Evolutionary conservation across 1,139 yeast genomes (phyloP), one percentile per base, ranked within the genome.

Genomic region (Sugiyamaella grinbergsii): DNA sequence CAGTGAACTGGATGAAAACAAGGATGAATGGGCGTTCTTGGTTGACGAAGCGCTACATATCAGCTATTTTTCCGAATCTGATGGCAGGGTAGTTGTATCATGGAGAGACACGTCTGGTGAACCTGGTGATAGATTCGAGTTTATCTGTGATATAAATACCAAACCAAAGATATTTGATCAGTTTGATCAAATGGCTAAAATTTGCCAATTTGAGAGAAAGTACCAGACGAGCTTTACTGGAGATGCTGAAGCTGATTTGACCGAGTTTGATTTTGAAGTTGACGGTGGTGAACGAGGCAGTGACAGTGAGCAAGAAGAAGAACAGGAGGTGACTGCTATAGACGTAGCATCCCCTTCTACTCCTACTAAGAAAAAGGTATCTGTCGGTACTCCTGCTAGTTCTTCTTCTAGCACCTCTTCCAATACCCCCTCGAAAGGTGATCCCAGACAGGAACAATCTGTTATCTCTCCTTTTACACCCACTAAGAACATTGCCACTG

Each of bases 81-180:
- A 74, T 6, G 79, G 76, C 5, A 68, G 73, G 5, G 66, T 74
- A 39, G 81, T 84, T 1, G 77, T 93, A 40, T 75, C 83, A 0
- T 93, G 98, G 98, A 73, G 73, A 22, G 96, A 93, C 60, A 65
- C 83, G 47, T 84, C 84, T 46, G 96, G 96, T 26, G 96, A 89
- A 60, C 74, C 76, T n/a, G 97, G 91, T 13, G 98, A 91, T 64
- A 72, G 76, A 54, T 90, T 85, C 68, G 95, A 89, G 67, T 91
- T 89, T 69, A 76, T 85, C 18, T 79, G 90, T 50, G 89, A 83
- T 55, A 78, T 78, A 42, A 76, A 77, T n/a, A 79, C 84, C 6
- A 75, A 83, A 26, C 62, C 71, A 2, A 72, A 71, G 33, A 83
- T 82, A 22, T 76, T 88, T 46, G 84, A 83, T 26, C 73, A 75